A percentile compares a stretch with the other conserved stretches of the same genome.
Conservation (phyloP, 2,329 filamentous ascomycete genomes). For the Blastomyces gilchristii region DNA sequence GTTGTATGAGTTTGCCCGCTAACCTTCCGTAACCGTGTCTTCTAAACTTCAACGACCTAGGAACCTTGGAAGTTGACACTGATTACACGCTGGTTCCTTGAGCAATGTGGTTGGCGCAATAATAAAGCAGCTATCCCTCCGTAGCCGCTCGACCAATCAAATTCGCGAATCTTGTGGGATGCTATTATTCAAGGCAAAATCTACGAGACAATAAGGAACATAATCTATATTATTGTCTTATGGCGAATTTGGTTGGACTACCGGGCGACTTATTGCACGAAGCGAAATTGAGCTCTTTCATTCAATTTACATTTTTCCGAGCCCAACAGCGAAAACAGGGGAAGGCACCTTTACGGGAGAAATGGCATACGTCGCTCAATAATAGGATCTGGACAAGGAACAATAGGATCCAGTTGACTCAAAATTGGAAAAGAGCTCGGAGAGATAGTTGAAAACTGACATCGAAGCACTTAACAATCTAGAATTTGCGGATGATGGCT, state of each 20-base stretch:
- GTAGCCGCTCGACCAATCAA: neutral
- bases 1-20: neutral
- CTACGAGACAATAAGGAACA: neutral
- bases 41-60: neutral
- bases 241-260: neutral
- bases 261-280: neutral
- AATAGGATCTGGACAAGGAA: neutral
- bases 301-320: neutral
- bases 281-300: neutral
- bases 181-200: neutral
- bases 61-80: neutral
- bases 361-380: neutral
- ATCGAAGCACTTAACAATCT: neutral
- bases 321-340: neutral
- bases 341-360: neutral
- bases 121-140: neutral
- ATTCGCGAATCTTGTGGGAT: neutral
- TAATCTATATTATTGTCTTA: neutral
- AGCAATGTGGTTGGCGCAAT: neutral
- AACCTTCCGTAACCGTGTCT: neutral
- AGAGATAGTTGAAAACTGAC: neutral
- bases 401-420: constrained; percentile 1
- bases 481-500: neutral
- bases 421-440: neutral
- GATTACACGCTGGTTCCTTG: neutral